Evolutionary conservation across 768 basidiomycete species (phyloP).

Genomic region (Auriscalpium orientale): DNA sequence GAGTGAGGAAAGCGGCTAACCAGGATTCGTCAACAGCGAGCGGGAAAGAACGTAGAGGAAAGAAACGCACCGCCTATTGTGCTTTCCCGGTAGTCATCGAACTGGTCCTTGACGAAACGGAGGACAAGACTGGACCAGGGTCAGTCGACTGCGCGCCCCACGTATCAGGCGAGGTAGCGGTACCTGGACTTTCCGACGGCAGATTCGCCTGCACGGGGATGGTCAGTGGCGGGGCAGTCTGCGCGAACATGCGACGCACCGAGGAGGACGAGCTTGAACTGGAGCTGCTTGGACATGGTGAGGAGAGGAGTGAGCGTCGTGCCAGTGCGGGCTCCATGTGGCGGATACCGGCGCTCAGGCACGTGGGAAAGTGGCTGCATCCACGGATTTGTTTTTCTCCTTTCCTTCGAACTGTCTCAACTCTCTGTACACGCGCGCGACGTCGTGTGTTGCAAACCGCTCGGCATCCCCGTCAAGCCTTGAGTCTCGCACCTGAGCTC

Average conservation of each 20-base stretch:
- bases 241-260: slow-evolving; percentile 42
- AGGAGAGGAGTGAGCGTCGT: slow-evolving; percentile 20
- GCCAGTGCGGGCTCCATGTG: slow-evolving; percentile 11
- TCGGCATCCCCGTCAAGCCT: background rate
- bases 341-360: slow-evolving; percentile 16
- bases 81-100: slow-evolving; percentile 92
- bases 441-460: background rate
- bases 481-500: background rate
- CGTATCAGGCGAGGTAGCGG: slow-evolving; percentile 4
- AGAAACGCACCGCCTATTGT: slow-evolving; percentile 73
- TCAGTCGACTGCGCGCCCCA: slow-evolving; percentile 21
- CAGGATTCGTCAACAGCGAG: slow-evolving; percentile 20
- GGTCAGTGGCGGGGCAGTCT: background rate
- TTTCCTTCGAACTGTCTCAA: too few relatives aligned
- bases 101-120: slow-evolving; percentile 94
- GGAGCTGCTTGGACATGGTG: slow-evolving; percentile 84
- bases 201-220: slow-evolving; percentile 68
- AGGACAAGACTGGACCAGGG: slow-evolving; percentile 67
- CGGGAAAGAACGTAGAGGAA: background rate
- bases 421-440: too few relatives aligned
- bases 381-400: too few relatives aligned
- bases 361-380: background rate
- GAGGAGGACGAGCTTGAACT: slow-evolving; percentile 94
- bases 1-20: slow-evolving; percentile 94
- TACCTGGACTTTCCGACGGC: slow-evolving; percentile 97